Evolutionary conservation across 345 rosid species (phyloP).

Genomic region (Odontarrhena argentea): DNA sequence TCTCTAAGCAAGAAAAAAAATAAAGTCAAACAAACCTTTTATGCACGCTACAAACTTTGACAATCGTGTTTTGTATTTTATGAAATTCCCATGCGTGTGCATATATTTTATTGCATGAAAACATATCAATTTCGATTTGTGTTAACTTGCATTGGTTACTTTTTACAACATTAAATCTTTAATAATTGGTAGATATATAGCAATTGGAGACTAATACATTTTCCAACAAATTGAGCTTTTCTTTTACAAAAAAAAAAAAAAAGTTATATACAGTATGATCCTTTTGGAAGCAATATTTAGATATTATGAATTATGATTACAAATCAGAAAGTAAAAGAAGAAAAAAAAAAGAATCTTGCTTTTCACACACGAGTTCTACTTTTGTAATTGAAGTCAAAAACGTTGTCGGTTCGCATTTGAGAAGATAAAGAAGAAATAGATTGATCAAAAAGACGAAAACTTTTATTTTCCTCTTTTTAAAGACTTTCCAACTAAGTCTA

Average conservation of each 20-base stretch:
- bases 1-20: slow-evolving; percentile 5
- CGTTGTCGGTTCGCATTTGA: slow-evolving; percentile 38
- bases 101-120: slow-evolving; percentile 19
- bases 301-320: slow-evolving; percentile 14
- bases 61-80: slow-evolving; percentile 4
- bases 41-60: slow-evolving; percentile 42
- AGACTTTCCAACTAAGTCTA: slow-evolving; percentile 39
- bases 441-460: slow-evolving; percentile 27
- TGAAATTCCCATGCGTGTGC: slow-evolving; percentile 31
- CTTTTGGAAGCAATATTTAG: slow-evolving; percentile 10
- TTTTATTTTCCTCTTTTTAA: slow-evolving; percentile 8
- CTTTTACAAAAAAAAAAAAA: too few species aligned
- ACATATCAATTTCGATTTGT: slow-evolving; percentile 4
- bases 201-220: slow-evolving; percentile 1
- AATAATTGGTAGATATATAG: background rate
- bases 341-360: slow-evolving; percentile 37
- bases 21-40: slow-evolving; percentile 31
- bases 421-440: slow-evolving; percentile 14
- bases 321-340: background rate
- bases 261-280: slow-evolving; percentile 5
- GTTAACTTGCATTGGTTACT: slow-evolving; percentile 12
- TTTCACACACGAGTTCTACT: slow-evolving; percentile 43
- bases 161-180: background rate
- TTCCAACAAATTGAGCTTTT: background rate
- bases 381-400: slow-evolving; percentile 37